Evolutionary conservation across 805 yeast species (phyloP).

Genomic region (Ogataea degrootiae): DNA sequence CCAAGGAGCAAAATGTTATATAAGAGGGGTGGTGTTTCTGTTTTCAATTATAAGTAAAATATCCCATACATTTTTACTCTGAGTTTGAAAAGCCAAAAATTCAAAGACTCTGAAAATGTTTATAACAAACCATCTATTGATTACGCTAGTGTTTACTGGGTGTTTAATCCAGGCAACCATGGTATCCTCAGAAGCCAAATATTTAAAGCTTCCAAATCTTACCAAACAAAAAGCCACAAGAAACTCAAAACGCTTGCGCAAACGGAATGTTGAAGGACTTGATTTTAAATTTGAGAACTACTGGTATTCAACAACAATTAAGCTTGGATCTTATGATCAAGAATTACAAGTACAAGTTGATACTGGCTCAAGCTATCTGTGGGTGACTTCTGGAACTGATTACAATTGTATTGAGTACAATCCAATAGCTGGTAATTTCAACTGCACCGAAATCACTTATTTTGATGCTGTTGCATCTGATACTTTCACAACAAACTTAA

Average conservation of each 20-base stretch:
- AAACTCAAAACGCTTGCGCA: neutral
- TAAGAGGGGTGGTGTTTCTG: too few relatives aligned
- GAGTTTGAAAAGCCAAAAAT: too few relatives aligned
- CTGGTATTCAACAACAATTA: neutral
- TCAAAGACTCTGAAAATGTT: too few relatives aligned
- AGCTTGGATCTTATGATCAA: neutral
- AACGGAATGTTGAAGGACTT: neutral
- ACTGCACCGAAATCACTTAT: neutral
- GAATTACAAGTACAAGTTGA: neutral
- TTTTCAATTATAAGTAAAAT: too few relatives aligned
- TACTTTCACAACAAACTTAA: neutral
- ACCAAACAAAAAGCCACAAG: neutral
- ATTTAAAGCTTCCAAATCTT: neutral
- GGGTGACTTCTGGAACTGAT: neutral
- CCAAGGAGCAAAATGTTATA: too few relatives aligned
- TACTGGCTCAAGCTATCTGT: neutral
- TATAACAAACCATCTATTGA: too few relatives aligned
- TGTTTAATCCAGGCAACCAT: too few relatives aligned
- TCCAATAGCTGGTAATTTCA: neutral
- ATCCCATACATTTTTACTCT: too few relatives aligned
- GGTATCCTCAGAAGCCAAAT: neutral
- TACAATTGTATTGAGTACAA: neutral
- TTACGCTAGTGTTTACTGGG: too few relatives aligned
- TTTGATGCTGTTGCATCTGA: neutral
- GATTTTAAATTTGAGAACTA: constrained; percentile 1